Percentiles rank a stretch among this genome's conserved stretches.
phyloP scores from a whole-genome alignment of 352 stramenopile species.

The Phytophthora macrochlamydospora region DNA sequence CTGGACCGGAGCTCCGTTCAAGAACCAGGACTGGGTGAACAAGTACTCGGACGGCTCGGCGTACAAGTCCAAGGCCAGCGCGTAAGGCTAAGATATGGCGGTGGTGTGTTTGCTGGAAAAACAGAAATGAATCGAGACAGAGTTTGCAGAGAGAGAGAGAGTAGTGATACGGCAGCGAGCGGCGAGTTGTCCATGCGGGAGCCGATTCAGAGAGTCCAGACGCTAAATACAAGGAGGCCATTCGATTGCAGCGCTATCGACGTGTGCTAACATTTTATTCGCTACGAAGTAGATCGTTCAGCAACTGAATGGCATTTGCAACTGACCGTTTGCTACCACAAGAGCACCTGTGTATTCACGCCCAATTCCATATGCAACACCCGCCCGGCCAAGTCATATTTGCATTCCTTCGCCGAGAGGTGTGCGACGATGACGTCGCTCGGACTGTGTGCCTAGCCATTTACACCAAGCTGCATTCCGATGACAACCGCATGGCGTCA shows the following conservation, averaged over 20 bases:
- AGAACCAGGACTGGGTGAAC: constrained; percentile 95
- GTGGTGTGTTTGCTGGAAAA: constrained; percentile 23
- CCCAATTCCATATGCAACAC: no score
- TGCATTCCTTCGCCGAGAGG: background rate
- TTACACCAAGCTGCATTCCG: background rate
- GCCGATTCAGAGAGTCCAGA: constrained; percentile 29
- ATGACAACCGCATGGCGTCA: background rate
- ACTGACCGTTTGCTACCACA: no score
- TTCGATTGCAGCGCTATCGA: constrained; percentile 23
- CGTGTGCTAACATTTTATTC: constrained; percentile 3
- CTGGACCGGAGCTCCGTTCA: constrained; percentile 95
- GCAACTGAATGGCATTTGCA: no score
- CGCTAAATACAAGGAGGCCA: constrained; percentile 37
- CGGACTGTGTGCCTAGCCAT: background rate
- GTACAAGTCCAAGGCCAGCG: constrained; percentile 79
- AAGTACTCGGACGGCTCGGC: constrained; percentile 92
- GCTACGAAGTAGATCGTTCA: no score
- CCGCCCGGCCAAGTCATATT: no score
- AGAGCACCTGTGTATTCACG: no score
- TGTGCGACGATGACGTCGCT: background rate
- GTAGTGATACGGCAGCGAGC: constrained; percentile 18
- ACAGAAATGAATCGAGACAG: constrained; percentile 30
- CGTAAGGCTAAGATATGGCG: constrained; percentile 38
- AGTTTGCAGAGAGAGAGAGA: constrained; percentile 22
- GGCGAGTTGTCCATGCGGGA: constrained; percentile 31